phyloP scores from a whole-genome alignment of 2,329 filamentous ascomycete genomes.

The Botrytis fabae region DNA sequence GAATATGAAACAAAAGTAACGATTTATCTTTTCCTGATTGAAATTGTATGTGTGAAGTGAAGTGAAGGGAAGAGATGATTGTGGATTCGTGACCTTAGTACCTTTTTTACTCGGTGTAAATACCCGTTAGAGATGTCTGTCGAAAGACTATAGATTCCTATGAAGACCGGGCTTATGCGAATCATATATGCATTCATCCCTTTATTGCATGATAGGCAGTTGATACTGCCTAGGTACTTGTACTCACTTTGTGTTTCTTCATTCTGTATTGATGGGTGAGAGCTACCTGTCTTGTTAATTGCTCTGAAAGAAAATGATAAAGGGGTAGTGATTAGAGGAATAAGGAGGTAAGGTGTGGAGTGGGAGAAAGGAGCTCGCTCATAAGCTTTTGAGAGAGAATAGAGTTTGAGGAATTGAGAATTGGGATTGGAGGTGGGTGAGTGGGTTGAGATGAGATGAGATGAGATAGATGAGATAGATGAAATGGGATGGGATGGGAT shows the following conservation, averaged over 20 bases:
- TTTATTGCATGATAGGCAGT: not conserved
- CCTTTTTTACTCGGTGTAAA: not conserved
- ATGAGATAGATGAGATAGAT: too few species aligned
- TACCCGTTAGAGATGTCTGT: not conserved
- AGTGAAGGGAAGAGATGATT: not conserved
- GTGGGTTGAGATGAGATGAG: not conserved
- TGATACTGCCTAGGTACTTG: not conserved
- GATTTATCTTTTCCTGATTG: not conserved
- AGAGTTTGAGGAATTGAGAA: too few species aligned
- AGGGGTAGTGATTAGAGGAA: too few species aligned
- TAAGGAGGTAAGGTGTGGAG: too few species aligned
- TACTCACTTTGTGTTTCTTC: not conserved
- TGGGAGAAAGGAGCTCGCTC: too few species aligned
- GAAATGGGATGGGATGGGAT: too few species aligned
- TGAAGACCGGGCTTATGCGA: not conserved
- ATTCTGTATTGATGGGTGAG: not conserved
- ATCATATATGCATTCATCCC: not conserved
- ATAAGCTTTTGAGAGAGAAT: not conserved
- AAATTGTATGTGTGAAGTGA: not conserved
- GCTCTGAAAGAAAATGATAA: not conserved
- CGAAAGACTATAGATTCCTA: not conserved
- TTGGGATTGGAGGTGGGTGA: too few species aligned
- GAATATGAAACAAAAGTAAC: slow-evolving; percentile 14
- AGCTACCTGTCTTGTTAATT: not conserved
- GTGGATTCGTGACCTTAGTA: not conserved